Evolutionary conservation across 164 flowering plant genomes (phyloP), one percentile per base, ranked within the genome.

Genomic region (Magnolia sinica): DNA sequence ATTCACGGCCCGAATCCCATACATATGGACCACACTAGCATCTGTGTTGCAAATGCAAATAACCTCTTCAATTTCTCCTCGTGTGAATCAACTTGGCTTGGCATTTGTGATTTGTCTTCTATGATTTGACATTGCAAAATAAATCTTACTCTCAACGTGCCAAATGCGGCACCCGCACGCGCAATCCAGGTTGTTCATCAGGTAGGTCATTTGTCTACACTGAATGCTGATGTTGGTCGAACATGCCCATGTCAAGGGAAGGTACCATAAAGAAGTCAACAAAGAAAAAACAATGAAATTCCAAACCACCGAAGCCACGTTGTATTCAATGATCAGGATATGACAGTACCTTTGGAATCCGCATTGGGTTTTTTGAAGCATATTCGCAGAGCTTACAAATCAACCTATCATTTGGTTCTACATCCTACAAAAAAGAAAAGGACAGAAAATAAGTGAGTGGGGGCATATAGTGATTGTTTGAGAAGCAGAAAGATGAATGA

Each of bases 371-470:
- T 82, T 84, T 93, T 4, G 88, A 87, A 74, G 90, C 95, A 84
- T 93, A 93, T 50, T 91, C 93, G 79, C 98, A 91, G 13, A 93
- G 90, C 83, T 91, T 93, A 72, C 87, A 86, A 80, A 93, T 91
- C 82, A 89, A 89, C 75, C 94, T 81, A 76, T 93, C 96, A 87
- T 91, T 89, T 74, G 93, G 92, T 79, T 87, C 91, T 64, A 81
- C 92, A 29, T 90, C 92, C 98, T 93, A 83, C 80, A 76, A 77
- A n/a, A 24, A 23, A 13, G 3, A 23, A 74, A 45, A 58, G 19
- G 13, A 55, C 13, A 16, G 13, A 55, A 55, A 55, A 3, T 11
- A 55, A 55, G 61, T 16, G 16, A 55, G 8, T 9, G 61, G 18
- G 3, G 13, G 45, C 7, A 37, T 5, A 55, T 55, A 11, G 61